phyloP scores from a whole-genome alignment of 345 rosid genomes.

The Brassica cretica region DNA sequence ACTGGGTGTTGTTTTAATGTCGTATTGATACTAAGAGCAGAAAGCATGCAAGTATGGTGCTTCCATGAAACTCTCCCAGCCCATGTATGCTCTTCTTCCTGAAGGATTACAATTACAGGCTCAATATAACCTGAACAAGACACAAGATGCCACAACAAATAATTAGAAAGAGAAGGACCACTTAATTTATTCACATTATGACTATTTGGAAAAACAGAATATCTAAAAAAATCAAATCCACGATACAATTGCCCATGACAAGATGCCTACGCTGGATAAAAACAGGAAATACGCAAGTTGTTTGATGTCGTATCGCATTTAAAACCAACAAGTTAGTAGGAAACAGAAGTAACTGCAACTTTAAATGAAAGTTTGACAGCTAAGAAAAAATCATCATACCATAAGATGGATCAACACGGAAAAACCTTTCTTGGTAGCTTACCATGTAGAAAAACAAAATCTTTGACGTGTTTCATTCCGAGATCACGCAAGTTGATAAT shows the following conservation, averaged over 20 bases:
- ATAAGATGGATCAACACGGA: conserved; percentile 11
- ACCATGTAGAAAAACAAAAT: conserved; percentile 94
- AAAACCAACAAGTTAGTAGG: conserved; percentile 12
- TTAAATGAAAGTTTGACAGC: conserved; percentile 4
- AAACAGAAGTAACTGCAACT: background rate
- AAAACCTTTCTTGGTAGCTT: conserved; percentile 38
- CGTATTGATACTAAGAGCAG: conserved; percentile 95
- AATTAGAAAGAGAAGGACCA: conserved; percentile 26
- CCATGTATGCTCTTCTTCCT: conserved; percentile 93
- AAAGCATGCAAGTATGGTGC: conserved; percentile 91
- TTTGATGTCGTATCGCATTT: background rate
- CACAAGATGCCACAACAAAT: conserved; percentile 35
- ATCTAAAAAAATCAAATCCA: conserved; percentile 17
- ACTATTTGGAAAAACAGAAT: conserved; percentile 14
- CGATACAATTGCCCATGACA: conserved; percentile 14
- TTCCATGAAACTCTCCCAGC: conserved; percentile 93
- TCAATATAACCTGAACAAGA: conserved; percentile 79
- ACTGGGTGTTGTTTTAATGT: conserved; percentile 93
- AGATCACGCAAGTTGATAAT: conserved; percentile 82
- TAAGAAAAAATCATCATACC: background rate
- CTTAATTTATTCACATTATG: conserved; percentile 13
- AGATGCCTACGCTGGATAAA: conserved; percentile 7
- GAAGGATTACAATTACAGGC: conserved; percentile 95
- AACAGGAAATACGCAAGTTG: conserved; percentile 3
- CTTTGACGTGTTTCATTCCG: conserved; percentile 89